Evolutionary conservation across 306 rosid genomes (phyloP), one percentile per base, ranked within the genome.

Genomic region (Cicer cuneatum): DNA sequence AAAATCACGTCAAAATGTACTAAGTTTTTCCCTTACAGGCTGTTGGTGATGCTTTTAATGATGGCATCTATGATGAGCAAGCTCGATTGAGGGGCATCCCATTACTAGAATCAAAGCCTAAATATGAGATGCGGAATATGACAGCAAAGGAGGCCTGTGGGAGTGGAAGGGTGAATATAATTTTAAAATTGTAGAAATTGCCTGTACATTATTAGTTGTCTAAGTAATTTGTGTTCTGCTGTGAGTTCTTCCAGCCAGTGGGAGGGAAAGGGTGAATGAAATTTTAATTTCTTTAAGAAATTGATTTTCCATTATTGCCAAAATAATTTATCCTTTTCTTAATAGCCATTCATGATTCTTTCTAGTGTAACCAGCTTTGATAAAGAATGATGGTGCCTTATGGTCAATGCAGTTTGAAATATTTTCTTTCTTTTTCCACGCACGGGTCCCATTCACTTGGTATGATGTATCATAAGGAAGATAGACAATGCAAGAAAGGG

Each of bases 51-150:
- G 87, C 83, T 77, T 84, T 84, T 78, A 84, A 84, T 29, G 87
- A 94, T 83, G 99, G 99, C 64, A 78, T 94, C 38, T 94, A 91
- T 59, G 99, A 94, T 72, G 97, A 88, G 65, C 98, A 94, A 68
- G 97, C 90, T 21, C 91, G 90, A 73, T 69, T 92, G 74, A 91
- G 38, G 85, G 86, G 96, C 78, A 90, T 94, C 73, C 99, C 99
- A 9, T 88, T 91, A 41, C 87, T 94, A 75, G 99, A 90, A 83
- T 94, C 99, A 12, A 90, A 90, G 83, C 97, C 99, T 58, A 92
- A 88, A 84, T 92, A 94, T 78, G 90, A 90, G 85, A 90, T 94
- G 99, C 91, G 96, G 70, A 92, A 87, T 82, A 94, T 92, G 88
- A 80, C 89, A 70, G 99, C 97, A 59, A 94, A 84, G 81, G 96